Percentiles rank a stretch among this genome's conserved stretches.
Evolutionary conservation across 1,139 yeast genomes (phyloP).

Genomic region (Yamadazyma triangularis): DNA sequence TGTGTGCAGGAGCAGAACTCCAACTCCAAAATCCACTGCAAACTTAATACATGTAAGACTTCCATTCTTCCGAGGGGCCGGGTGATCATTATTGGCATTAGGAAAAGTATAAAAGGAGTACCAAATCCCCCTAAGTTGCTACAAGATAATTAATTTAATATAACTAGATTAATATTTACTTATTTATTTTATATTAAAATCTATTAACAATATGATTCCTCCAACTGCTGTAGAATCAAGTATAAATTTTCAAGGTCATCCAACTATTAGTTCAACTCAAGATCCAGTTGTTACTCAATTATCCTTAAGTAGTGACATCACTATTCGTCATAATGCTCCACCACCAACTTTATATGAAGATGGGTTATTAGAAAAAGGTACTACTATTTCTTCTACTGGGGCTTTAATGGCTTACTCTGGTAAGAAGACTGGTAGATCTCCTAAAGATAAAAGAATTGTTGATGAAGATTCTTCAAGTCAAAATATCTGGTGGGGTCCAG

Average conservation of each 20-base stretch:
- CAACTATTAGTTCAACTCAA: conserved; percentile 37
- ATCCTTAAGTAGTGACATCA: conserved; percentile 43
- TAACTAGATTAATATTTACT: background rate
- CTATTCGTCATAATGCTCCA: conserved; percentile 82
- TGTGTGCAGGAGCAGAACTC: too few relatives aligned
- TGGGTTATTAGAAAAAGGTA: conserved; percentile 84
- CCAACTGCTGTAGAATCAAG: conserved; percentile 39
- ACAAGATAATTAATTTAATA: background rate
- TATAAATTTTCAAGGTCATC: conserved; percentile 40
- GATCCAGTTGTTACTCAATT: conserved; percentile 45
- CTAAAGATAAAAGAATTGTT: conserved; percentile 96
- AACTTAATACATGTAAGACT: too few relatives aligned
- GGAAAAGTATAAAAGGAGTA: conserved; percentile 6
- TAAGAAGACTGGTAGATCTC: conserved; percentile 95
- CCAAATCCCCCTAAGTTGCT: conserved; percentile 1
- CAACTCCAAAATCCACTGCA: too few relatives aligned
- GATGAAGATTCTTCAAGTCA: conserved; percentile 84
- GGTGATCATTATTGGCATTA: background rate
- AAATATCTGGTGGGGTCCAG: conserved; percentile 99
- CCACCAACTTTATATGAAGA: conserved; percentile 94
- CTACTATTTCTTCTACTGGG: conserved; percentile 90
- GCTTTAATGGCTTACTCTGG: conserved; percentile 97
- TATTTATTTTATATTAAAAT: conserved; percentile 1
- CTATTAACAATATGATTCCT: conserved; percentile 31
- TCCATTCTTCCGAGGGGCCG: conserved; percentile 3